phyloP scores from a whole-genome alignment of 805 yeast species.

The Teunomyces stri region DNA sequence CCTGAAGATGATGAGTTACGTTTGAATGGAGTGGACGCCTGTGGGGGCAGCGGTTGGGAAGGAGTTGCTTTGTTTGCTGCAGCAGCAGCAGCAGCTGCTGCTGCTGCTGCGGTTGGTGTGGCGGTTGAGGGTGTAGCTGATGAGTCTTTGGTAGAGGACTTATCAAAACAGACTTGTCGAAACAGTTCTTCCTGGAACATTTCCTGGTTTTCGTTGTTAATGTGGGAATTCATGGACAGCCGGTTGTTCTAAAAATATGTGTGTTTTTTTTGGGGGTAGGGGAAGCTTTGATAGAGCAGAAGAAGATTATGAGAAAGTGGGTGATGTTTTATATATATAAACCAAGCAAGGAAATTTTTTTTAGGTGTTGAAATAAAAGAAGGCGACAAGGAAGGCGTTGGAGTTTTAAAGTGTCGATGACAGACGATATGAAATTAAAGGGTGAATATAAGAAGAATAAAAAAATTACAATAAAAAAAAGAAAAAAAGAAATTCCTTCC shows the following conservation, averaged over 20 bases:
- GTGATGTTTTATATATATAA: background rate
- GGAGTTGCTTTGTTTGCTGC: conserved; percentile 6
- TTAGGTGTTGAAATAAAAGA: background rate
- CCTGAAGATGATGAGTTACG: conserved; percentile 18
- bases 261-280: background rate
- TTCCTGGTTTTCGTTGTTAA: conserved; percentile 32
- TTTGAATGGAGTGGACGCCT: conserved; percentile 11
- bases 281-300: background rate
- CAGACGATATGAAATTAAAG: conserved; percentile 6
- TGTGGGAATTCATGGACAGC: conserved; percentile 26
- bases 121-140: conserved; percentile 13
- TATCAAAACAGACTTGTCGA: conserved; percentile 33
- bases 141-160: conserved; percentile 16
- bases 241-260: too few relatives aligned
- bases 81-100: conserved; percentile 7
- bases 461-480: background rate
- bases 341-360: background rate
- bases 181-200: conserved; percentile 26
- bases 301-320: background rate
- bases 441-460: conserved; percentile 5
- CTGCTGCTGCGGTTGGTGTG: conserved; percentile 11
- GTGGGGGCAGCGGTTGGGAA: conserved; percentile 7
- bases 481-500: background rate
- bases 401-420: conserved; percentile 4
- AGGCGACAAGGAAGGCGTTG: conserved; percentile 2